A percentile compares a stretch with the other conserved stretches of the same genome.
phyloP scores from a whole-genome alignment of 192 early-diverging fungal species.

The Coemansia sp. region DNA sequence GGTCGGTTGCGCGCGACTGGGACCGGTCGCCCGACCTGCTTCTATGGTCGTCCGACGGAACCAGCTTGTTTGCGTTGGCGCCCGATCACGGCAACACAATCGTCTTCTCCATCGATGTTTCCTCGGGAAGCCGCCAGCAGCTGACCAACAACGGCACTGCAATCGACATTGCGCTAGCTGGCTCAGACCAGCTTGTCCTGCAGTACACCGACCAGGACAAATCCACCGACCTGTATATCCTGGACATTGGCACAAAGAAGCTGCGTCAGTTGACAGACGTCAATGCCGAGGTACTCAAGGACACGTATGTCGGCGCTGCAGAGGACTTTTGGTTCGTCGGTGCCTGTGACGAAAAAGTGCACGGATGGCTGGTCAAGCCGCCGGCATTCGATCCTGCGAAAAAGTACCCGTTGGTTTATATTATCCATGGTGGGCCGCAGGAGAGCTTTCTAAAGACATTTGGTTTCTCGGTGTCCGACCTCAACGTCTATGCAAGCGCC shows the following conservation, averaged over 20 bases:
- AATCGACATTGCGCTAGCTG: slow-evolving; percentile 5
- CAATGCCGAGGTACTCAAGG: slow-evolving; percentile 44
- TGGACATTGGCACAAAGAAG: slow-evolving; percentile 30
- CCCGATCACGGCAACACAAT: slow-evolving; percentile 59
- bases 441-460: slow-evolving; percentile 60
- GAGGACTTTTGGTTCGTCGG: slow-evolving; percentile 72
- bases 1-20: slow-evolving; percentile 48
- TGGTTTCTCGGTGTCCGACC: slow-evolving; percentile 66
- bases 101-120: slow-evolving; percentile 44
- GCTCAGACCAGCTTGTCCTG: slow-evolving; percentile 33
- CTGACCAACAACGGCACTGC: slow-evolving; percentile 27
- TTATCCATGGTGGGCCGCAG: slow-evolving; percentile 85
- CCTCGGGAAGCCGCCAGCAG: slow-evolving; percentile 22
- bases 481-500: slow-evolving; percentile 66
- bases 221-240: slow-evolving; percentile 26
- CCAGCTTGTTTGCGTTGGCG: slow-evolving; percentile 56
- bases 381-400: slow-evolving; percentile 52
- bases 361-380: slow-evolving; percentile 65
- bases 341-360: slow-evolving; percentile 51
- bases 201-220: slow-evolving; percentile 49
- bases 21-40: slow-evolving; percentile 58
- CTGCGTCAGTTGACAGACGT: slow-evolving; percentile 48
- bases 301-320: slow-evolving; percentile 51
- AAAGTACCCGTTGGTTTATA: slow-evolving; percentile 71
- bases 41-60: slow-evolving; percentile 59